Percentiles rank a stretch among this genome's conserved stretches.
phyloP scores from a whole-genome alignment of 2,329 filamentous ascomycete species.

The Colletotrichum truncatum region DNA sequence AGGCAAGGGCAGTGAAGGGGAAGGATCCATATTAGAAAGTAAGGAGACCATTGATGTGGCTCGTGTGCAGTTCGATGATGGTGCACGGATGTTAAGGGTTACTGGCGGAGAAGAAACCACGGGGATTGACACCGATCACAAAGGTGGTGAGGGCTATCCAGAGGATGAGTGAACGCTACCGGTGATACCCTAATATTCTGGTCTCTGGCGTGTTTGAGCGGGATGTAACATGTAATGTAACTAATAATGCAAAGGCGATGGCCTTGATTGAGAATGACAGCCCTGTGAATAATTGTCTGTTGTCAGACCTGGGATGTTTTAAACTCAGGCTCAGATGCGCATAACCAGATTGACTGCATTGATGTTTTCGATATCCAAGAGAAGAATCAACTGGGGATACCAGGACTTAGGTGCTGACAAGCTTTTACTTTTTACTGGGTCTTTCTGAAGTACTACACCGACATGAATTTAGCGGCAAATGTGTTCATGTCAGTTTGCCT shows the following conservation, averaged over 20 bases:
- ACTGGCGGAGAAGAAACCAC: not conserved
- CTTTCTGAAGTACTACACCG: too few species aligned
- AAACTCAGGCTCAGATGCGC: too few species aligned
- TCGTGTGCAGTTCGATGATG: conserved; percentile 24
- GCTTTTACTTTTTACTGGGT: too few species aligned
- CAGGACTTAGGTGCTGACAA: too few species aligned
- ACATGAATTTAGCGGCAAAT: too few species aligned
- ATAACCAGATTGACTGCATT: too few species aligned
- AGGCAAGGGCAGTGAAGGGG: conserved; percentile 35
- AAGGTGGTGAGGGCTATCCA: not conserved
- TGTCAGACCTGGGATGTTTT: too few species aligned
- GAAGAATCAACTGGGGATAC: too few species aligned
- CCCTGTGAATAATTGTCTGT: too few species aligned
- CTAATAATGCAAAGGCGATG: not conserved
- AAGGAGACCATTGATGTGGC: conserved; percentile 30
- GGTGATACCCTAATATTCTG: conserved; percentile 8
- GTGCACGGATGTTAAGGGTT: not conserved
- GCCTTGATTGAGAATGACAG: too few species aligned
- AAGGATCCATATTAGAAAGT: not conserved
- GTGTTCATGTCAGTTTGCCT: not conserved
- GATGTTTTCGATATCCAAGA: too few species aligned
- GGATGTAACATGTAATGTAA: conserved; percentile 2
- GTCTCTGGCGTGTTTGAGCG: not conserved
- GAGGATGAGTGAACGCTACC: conserved; percentile 14
- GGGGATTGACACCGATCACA: not conserved